Conservation (phyloP, 805 yeast genomes). For the Candida nitratophila region DNA sequence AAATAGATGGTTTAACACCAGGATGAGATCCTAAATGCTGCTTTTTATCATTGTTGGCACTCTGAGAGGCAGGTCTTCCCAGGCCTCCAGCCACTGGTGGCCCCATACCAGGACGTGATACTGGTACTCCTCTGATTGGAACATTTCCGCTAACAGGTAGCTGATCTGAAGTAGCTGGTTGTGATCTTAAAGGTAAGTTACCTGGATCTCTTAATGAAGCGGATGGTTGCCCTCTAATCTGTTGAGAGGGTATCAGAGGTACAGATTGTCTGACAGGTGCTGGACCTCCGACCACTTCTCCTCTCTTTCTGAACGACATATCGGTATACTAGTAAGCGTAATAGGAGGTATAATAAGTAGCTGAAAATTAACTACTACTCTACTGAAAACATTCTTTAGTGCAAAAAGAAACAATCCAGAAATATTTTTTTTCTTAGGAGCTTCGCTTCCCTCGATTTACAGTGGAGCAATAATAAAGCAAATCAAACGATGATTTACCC, state of each 20-base stretch:
- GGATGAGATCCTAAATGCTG: slow-evolving; percentile 29
- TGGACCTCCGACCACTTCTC: slow-evolving; percentile 34
- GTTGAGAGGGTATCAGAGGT: neutral
- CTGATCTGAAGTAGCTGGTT: neutral
- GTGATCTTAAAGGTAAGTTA: neutral
- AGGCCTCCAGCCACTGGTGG: neutral
- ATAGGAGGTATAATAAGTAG: too few relatives aligned
- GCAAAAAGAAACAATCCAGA: too few relatives aligned
- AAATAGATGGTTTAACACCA: slow-evolving; percentile 68
- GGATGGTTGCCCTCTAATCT: slow-evolving; percentile 1
- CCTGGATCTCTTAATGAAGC: slow-evolving; percentile 1
- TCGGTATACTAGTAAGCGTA: neutral
- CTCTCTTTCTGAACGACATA: slow-evolving; percentile 57
- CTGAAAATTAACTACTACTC: too few relatives aligned
- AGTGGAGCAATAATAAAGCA: too few relatives aligned
- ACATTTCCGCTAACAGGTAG: neutral
- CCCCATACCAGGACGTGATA: neutral
- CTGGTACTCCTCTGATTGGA: neutral
- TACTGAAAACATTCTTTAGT: too few relatives aligned
- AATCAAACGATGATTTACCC: too few relatives aligned
- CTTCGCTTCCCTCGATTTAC: too few relatives aligned
- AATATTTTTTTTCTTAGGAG: too few relatives aligned
- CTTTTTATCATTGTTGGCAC: too few relatives aligned
- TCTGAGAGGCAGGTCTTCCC: neutral
- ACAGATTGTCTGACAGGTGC: slow-evolving; percentile 2